Percentiles rank a stretch among this genome's conserved stretches.
Evolutionary conservation across 1,139 yeast species (phyloP).

Genomic region (Taphrina populina): DNA sequence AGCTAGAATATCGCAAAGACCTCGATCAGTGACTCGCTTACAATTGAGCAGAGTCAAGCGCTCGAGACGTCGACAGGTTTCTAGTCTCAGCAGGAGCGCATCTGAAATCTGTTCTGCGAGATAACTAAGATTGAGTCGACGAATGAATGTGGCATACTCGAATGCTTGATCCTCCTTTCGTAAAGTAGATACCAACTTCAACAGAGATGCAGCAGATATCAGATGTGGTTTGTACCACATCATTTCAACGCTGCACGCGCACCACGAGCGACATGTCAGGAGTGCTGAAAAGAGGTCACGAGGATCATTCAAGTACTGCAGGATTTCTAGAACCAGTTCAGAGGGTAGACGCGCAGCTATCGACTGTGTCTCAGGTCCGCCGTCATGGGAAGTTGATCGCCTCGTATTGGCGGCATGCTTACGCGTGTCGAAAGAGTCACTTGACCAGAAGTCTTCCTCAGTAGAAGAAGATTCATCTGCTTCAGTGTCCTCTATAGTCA

Average conservation of each 20-base stretch:
- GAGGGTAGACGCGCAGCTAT: conserved; percentile 63
- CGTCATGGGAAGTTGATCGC: no score
- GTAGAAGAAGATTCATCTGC: no score
- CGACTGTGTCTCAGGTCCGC: no score
- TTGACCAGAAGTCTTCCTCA: no score
- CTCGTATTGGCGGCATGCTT: no score
- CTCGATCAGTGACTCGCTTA: conserved; percentile 59
- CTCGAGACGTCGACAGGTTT: conserved; percentile 68
- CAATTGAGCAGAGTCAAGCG: conserved; percentile 84
- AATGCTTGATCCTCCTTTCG: conserved; percentile 59
- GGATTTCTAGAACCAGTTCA: conserved; percentile 70
- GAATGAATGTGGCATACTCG: conserved; percentile 67
- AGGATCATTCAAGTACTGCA: conserved; percentile 63
- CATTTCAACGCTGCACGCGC: conserved; percentile 71
- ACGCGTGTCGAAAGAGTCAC: no score
- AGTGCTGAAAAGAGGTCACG: conserved; percentile 66
- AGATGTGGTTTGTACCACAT: conserved; percentile 86
- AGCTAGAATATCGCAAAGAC: conserved; percentile 61
- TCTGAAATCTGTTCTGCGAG: conserved; percentile 70
- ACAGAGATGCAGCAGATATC: conserved; percentile 46
- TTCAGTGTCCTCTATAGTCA: no score
- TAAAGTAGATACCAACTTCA: conserved; percentile 38
- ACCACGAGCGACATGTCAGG: conserved; percentile 80
- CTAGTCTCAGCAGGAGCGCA: conserved; percentile 54
- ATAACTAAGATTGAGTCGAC: conserved; percentile 75